These are phyloP conservation scores for Mucor velutinosus DNA, from an alignment of 371 early-diverging fungal genomes.

Conservation along the genomic window DNA sequence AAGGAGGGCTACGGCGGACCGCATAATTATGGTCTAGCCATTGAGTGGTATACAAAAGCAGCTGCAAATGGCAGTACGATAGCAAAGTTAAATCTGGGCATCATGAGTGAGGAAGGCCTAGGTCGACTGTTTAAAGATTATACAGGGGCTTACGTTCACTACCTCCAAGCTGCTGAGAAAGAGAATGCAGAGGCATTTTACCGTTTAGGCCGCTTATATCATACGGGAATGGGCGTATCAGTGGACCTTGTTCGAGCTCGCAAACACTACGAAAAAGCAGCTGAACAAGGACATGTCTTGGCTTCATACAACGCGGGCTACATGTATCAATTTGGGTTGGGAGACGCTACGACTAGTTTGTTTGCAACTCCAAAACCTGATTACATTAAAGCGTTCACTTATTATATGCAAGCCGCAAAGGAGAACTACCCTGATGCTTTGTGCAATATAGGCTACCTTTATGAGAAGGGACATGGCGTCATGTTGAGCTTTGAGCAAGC, in stretches of 20 bases:
- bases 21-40: neutral
- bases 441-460: neutral
- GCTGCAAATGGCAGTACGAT: neutral
- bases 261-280: neutral
- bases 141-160: neutral
- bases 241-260: neutral
- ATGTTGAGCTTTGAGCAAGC: neutral
- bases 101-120: slow-evolving; percentile 4
- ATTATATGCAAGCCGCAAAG: neutral
- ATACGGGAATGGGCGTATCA: neutral
- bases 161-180: neutral
- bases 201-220: slow-evolving; percentile 2
- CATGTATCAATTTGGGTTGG: slow-evolving; percentile 6
- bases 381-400: neutral
- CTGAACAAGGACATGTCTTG: neutral
- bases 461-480: neutral
- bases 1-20: neutral
- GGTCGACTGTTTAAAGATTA: neutral
- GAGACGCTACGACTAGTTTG: neutral
- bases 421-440: neutral
- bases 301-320: slow-evolving; percentile 1
- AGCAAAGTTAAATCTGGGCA: neutral
- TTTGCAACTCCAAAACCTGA: neutral
- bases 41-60: neutral
- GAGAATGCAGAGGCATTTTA: slow-evolving; percentile 2